Conservation (phyloP, 2,329 filamentous ascomycete genomes). For the Alternaria dauci region DNA sequence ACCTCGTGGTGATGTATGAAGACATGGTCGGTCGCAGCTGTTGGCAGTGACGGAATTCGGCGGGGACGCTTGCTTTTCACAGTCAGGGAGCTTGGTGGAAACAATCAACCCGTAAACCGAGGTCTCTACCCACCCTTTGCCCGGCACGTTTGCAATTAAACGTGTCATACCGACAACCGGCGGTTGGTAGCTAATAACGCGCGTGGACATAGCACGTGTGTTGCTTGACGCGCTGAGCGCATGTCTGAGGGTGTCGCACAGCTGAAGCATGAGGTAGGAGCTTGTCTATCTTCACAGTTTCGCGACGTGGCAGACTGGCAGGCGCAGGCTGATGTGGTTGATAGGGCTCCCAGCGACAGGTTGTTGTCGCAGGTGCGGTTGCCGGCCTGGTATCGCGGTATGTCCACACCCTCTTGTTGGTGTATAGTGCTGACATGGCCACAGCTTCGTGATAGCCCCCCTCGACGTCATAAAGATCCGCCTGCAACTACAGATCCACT, state of each 20-base stretch:
- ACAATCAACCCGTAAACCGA: conserved; percentile 29
- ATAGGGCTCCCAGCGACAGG: conserved; percentile 72
- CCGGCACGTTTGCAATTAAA: conserved; percentile 22
- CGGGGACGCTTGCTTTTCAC: conserved; percentile 30
- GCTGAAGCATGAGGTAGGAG: conserved; percentile 72
- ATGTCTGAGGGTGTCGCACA: conserved; percentile 71
- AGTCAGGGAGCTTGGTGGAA: conserved; percentile 24
- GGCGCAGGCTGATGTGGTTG: conserved; percentile 8
- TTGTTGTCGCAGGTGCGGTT: conserved; percentile 70
- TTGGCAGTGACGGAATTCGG: conserved; percentile 13
- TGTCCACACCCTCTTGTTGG: conserved; percentile 12
- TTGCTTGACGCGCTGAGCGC: conserved; percentile 55
- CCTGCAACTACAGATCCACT: conserved; percentile 90
- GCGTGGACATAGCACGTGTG: conserved; percentile 26
- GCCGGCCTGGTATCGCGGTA: conserved; percentile 91
- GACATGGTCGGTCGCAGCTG: conserved; percentile 37
- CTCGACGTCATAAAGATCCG: conserved; percentile 99
- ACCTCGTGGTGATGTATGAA: conserved; percentile 34
- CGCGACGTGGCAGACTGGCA: background rate
- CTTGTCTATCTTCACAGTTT: background rate
- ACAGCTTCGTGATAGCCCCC: conserved; percentile 88
- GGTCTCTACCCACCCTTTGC: conserved; percentile 24
- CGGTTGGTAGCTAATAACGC: conserved; percentile 18
- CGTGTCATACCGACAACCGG: conserved; percentile 19
- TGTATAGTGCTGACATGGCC: conserved; percentile 11